Evolutionary conservation across 2,329 filamentous ascomycete genomes (phyloP).

Genomic region (Stachybotrys chartarum): DNA sequence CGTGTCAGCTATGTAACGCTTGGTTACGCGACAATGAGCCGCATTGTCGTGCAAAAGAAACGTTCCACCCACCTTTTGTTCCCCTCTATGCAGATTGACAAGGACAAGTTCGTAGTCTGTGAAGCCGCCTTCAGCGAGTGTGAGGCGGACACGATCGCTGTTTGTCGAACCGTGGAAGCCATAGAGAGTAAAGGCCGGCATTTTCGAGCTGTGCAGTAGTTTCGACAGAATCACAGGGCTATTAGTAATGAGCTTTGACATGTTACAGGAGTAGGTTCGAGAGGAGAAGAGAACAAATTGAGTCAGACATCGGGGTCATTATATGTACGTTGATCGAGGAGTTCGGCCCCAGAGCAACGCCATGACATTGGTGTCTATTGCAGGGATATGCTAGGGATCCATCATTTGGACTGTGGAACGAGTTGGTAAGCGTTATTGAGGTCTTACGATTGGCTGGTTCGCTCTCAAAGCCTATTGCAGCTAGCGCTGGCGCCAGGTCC

Average conservation of each 20-base stretch:
- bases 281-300: neutral
- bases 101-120: constrained; percentile 31
- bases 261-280: constrained; percentile 1
- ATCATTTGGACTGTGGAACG: too few species aligned
- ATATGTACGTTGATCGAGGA: constrained; percentile 5
- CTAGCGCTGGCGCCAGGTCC: constrained; percentile 8
- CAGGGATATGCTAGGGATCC: too few species aligned
- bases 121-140: constrained; percentile 34
- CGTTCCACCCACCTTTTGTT: constrained; percentile 29
- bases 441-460: constrained; percentile 21
- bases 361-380: neutral
- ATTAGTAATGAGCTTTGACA: constrained; percentile 20
- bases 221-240: constrained; percentile 15
- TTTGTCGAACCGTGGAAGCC: constrained; percentile 31
- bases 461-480: constrained; percentile 20
- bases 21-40: neutral
- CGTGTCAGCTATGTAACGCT: constrained; percentile 12
- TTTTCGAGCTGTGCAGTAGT: constrained; percentile 22
- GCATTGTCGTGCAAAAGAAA: constrained; percentile 1
- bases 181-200: constrained; percentile 35
- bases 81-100: constrained; percentile 29
- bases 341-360: neutral
- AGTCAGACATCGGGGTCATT: neutral
- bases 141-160: constrained; percentile 33
- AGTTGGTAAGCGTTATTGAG: too few species aligned